These are phyloP conservation scores for Mycotypha africana DNA, from an alignment of 371 early-diverging fungal species.

Conservation along the genomic window DNA sequence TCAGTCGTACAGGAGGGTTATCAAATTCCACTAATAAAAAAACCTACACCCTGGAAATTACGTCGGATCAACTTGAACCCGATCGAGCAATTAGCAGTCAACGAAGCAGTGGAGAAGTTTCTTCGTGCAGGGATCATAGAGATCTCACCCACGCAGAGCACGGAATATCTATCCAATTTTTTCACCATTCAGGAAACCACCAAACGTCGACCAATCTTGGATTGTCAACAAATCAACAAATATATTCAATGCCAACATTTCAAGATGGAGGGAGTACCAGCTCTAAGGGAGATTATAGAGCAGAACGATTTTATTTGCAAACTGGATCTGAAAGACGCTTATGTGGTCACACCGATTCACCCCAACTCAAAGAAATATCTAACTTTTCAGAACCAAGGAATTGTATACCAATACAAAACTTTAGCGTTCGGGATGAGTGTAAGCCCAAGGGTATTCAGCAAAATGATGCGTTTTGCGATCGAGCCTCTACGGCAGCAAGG, in stretches of 20 bases:
- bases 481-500: constrained; percentile 4
- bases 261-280: constrained; percentile 11
- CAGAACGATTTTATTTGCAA: neutral
- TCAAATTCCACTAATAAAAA: no score
- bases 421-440: constrained; percentile 5
- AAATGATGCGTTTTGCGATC: constrained; percentile 1
- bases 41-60: neutral
- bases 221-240: constrained; percentile 1
- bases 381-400: neutral
- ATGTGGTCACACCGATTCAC: constrained; percentile 5
- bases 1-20: no score
- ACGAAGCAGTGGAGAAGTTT: neutral
- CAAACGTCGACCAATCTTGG: neutral
- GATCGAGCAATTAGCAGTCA: neutral
- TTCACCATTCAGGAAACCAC: constrained; percentile 3
- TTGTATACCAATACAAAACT: constrained; percentile 1
- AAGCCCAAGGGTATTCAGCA: constrained; percentile 1
- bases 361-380: neutral
- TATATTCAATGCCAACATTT: constrained; percentile 2
- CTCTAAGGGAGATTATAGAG: constrained; percentile 1
- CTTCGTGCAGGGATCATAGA: neutral
- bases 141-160: neutral
- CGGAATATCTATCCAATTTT: neutral
- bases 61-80: neutral
- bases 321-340: constrained; percentile 5